Evolutionary conservation across 75 land plant genomes (phyloP), one percentile per base, ranked within the genome.

Genomic region (Adiantum capillusveneris): DNA sequence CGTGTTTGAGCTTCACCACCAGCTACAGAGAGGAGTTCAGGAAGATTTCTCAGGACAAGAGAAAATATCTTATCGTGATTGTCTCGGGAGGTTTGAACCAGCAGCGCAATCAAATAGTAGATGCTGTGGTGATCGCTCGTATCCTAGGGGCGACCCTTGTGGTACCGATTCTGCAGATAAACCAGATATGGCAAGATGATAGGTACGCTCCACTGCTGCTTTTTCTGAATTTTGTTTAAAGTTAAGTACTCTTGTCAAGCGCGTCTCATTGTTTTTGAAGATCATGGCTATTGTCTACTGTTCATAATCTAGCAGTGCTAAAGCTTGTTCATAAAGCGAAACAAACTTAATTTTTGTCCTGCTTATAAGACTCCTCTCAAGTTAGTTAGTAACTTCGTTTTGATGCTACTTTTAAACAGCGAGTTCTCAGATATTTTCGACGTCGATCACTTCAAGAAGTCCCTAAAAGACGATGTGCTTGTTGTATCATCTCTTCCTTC

Each of bases 341-440:
- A n/a, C n/a, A n/a, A n/a, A n/a, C n/a, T n/a, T n/a, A n/a, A n/a
- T n/a, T n/a, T n/a, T n/a, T n/a, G n/a, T n/a, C n/a, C n/a, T n/a
- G n/a, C n/a, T n/a, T n/a, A n/a, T n/a, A n/a, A n/a, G n/a, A n/a
- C n/a, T n/a, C n/a, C n/a, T n/a, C n/a, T n/a, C n/a, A n/a, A n/a
- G n/a, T n/a, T n/a, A n/a, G n/a, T n/a, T n/a, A n/a, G n/a, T n/a
- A n/a, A n/a, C n/a, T n/a, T n/a, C n/a, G n/a, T n/a, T n/a, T n/a
- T n/a, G n/a, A 5, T 19, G 13, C 36, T 60, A 41, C 43, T 5
- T 21, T 29, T 34, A 6, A 25, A 26, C 88, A 92, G 97, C 67
- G 88, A 92, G 62, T 92, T 92, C 52, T 67, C 89, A 0, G 88
- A 92, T 46, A 77, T 92, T 9, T 92, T 87, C 59, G 87, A 93